Base-by-base conservation (phyloP, 495 filamentous ascomycete genomes). In the Tuber calosporum region DNA sequence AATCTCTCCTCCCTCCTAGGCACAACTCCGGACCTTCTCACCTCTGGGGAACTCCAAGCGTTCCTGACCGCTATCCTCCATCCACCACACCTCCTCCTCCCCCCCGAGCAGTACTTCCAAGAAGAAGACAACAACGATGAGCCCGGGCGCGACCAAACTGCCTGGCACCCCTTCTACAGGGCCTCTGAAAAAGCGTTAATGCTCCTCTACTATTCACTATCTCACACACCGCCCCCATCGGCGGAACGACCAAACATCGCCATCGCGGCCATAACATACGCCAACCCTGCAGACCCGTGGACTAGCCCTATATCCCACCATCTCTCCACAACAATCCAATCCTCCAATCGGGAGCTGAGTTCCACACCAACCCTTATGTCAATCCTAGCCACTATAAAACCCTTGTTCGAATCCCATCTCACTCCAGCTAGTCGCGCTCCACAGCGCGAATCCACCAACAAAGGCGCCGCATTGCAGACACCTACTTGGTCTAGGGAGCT, bases 371-470 rank as follows among this genome's bases (percentile, higher is more conserved):
- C 72, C 9, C 66, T 78, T 39, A 45, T 70, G 38, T 53, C 69
- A 30, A 58, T 80, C 48, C 73, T 80, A 17, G 53, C 43, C 7
- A 38, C 43, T 0, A 37, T 79, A 22, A 80, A 79, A 17, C 66
- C 77, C 3, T 77, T 74, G 5, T 80, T 80, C n/a, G 38, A 73
- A 13, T 30, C 73, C 22, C n/a, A 53, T 0, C 30, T 81, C 40
- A 81, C 79, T 8, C 38, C 79, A 34, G 41, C 26, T 19, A 75
- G 68, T 9, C 75, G 75, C 40, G 41, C 70, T 13, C 72, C 79
- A 8, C 36, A 72, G 40, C 79, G 79, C 15, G 79, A 73, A 26
- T 78, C 72, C 69, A 78, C 79, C 53, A 69, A 72, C 22, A 39
- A 17, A 15, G 45, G 69, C 13, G 53, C 69, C 4, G 71, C 75